phyloP scores from a whole-genome alignment of 2,329 filamentous ascomycete genomes.

The Chrysoporthe cubensis region DNA sequence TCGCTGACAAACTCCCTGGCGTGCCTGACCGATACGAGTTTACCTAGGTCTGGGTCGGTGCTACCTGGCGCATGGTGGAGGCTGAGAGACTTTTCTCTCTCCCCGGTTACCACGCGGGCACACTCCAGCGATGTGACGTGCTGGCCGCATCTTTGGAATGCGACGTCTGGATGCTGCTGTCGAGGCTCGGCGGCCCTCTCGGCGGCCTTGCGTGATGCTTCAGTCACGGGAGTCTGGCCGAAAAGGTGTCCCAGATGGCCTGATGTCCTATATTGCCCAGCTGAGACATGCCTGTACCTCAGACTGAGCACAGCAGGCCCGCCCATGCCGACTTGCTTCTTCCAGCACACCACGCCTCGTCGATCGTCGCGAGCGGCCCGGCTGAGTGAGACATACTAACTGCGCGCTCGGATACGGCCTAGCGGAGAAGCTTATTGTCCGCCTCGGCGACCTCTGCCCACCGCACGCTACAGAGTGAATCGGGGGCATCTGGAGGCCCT shows the following conservation, averaged over 20 bases:
- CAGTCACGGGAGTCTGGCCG: not conserved
- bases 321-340: too few species aligned
- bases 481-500: too few species aligned
- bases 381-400: slow-evolving; percentile 5
- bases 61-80: slow-evolving; percentile 7
- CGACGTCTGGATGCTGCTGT: not conserved
- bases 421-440: not conserved
- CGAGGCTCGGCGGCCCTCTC: not conserved
- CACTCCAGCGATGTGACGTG: not conserved
- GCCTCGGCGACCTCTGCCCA: not conserved
- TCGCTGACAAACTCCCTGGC: not conserved
- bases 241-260: not conserved
- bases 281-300: too few species aligned
- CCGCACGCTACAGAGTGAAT: not conserved
- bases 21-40: not conserved
- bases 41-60: not conserved
- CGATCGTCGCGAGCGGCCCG: not conserved
- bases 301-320: too few species aligned
- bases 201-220: not conserved
- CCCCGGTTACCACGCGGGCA: not conserved
- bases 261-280: not conserved
- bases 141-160: not conserved
- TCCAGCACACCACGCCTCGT: not conserved
- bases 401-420: not conserved
- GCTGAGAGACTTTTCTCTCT: slow-evolving; percentile 18